These are phyloP conservation scores for Ensete ventricosum DNA, from an alignment of 176 grass and related monocot species.

Conservation along the genomic window DNA sequence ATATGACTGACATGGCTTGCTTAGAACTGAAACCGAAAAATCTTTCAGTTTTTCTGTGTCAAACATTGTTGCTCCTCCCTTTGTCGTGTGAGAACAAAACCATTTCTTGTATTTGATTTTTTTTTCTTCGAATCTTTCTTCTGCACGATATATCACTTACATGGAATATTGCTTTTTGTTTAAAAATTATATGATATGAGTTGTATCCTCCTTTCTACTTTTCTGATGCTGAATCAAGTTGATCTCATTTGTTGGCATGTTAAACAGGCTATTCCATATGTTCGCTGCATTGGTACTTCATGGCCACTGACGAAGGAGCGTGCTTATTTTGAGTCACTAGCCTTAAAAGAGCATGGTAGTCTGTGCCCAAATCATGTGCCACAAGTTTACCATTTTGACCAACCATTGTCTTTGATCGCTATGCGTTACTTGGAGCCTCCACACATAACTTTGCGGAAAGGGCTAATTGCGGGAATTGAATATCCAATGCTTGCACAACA, in stretches of 20 bases:
- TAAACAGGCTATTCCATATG: conserved; percentile 72
- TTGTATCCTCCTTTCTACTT: background rate
- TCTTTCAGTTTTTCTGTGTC: too few species aligned
- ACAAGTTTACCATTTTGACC: conserved; percentile 92
- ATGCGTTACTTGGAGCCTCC: conserved; percentile 83
- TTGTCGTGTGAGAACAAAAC: too few species aligned
- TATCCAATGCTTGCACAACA: conserved; percentile 84
- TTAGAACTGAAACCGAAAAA: too few species aligned
- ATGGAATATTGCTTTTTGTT: too few species aligned
- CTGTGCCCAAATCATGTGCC: conserved; percentile 73
- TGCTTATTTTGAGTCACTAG: conserved; percentile 74
- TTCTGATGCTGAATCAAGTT: background rate
- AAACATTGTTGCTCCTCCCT: too few species aligned
- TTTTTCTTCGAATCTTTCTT: too few species aligned
- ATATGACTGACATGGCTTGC: too few species aligned
- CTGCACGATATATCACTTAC: too few species aligned
- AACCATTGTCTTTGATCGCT: conserved; percentile 68
- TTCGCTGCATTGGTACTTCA: conserved; percentile 64
- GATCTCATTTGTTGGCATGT: background rate
- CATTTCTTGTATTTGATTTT: too few species aligned
- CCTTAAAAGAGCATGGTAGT: conserved; percentile 47
- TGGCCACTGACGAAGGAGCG: conserved; percentile 92
- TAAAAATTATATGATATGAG: too few species aligned
- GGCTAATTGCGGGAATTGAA: conserved; percentile 72
- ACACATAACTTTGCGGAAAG: conserved; percentile 90